A percentile compares a stretch with the other conserved stretches of the same genome.
These are phyloP conservation scores for Agaricales sp. DNA, from an alignment of 1,284 basidiomycete genomes.

Conservation along the genomic window DNA sequence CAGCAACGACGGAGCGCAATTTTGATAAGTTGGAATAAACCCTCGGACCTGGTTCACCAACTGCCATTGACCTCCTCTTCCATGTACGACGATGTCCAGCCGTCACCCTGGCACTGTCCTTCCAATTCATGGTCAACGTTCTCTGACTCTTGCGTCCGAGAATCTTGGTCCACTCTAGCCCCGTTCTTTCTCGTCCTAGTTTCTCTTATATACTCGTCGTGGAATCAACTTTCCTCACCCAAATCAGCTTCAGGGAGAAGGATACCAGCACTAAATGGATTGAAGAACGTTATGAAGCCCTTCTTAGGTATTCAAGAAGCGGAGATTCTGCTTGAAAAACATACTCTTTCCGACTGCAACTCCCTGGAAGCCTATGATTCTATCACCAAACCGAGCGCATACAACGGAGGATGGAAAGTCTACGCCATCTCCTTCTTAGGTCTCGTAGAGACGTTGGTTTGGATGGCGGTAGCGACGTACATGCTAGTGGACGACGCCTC, in stretches of 20 bases:
- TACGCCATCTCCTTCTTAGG: conserved; percentile 23
- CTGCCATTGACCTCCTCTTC: not conserved
- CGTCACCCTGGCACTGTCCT: not conserved
- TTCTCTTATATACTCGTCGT: not conserved
- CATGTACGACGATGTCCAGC: not conserved
- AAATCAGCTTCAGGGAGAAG: not conserved
- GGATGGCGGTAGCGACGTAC: conserved; percentile 27
- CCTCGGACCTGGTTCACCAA: no score
- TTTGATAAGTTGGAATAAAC: no score
- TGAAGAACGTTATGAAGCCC: conserved; percentile 20
- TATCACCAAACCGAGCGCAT: not conserved
- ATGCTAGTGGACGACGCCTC: not conserved
- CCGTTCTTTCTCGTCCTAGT: not conserved
- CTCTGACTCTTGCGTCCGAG: not conserved
- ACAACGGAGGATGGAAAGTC: conserved; percentile 24
- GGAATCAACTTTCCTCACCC: not conserved
- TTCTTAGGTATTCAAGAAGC: conserved; percentile 39
- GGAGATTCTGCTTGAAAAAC: conserved; percentile 21
- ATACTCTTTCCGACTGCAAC: conserved; percentile 5
- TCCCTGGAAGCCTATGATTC: not conserved
- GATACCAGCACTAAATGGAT: conserved; percentile 6
- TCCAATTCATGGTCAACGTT: not conserved
- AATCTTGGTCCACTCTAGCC: not conserved
- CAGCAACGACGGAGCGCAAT: no score
- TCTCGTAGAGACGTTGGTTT: conserved; percentile 29